Percentiles rank a stretch among this genome's conserved stretches.
Conservation (phyloP, 2,329 filamentous ascomycete species). For the Sclerotinia glacialis region DNA sequence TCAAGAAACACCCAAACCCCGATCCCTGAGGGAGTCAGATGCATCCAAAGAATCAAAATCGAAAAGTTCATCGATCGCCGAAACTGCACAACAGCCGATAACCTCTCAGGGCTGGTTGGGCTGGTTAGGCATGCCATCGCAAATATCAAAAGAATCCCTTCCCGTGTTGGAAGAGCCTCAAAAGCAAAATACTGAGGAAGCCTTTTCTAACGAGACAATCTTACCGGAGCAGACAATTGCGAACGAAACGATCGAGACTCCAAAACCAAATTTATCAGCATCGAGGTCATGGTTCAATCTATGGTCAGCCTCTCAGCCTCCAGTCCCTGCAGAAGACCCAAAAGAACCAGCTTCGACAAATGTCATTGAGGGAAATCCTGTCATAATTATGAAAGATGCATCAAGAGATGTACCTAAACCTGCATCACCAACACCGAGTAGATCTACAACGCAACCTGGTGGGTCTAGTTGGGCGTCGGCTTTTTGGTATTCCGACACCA, state of each 20-base stretch:
- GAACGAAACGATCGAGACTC: constrained; percentile 14
- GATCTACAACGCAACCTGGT: constrained; percentile 20
- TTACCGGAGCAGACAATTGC: constrained; percentile 15
- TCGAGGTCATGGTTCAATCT: constrained; percentile 38
- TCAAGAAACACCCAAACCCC: constrained; percentile 13
- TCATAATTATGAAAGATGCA: constrained; percentile 29
- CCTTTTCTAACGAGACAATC: constrained; percentile 2
- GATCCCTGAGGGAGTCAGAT: constrained; percentile 9
- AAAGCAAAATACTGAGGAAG: constrained; percentile 14
- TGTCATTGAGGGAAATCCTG: constrained; percentile 13
- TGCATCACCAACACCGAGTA: constrained; percentile 17
- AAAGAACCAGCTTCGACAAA: constrained; percentile 24
- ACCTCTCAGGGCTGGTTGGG: constrained; percentile 53
- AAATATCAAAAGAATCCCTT: constrained; percentile 17
- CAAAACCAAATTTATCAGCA: constrained; percentile 6
- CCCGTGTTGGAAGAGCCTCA: constrained; percentile 16
- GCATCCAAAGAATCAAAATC: constrained; percentile 14
- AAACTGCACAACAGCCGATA: constrained; percentile 26
- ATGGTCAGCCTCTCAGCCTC: constrained; percentile 32
- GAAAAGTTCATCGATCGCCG: not conserved
- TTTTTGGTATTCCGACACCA: constrained; percentile 63
- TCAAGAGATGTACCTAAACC: constrained; percentile 13
- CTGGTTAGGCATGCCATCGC: constrained; percentile 46
- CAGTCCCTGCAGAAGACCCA: constrained; percentile 30
- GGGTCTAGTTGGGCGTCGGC: constrained; percentile 66